These are phyloP conservation scores for Pyrenophora graminea DNA, from an alignment of 2,329 filamentous ascomycete species.

Conservation along the genomic window DNA sequence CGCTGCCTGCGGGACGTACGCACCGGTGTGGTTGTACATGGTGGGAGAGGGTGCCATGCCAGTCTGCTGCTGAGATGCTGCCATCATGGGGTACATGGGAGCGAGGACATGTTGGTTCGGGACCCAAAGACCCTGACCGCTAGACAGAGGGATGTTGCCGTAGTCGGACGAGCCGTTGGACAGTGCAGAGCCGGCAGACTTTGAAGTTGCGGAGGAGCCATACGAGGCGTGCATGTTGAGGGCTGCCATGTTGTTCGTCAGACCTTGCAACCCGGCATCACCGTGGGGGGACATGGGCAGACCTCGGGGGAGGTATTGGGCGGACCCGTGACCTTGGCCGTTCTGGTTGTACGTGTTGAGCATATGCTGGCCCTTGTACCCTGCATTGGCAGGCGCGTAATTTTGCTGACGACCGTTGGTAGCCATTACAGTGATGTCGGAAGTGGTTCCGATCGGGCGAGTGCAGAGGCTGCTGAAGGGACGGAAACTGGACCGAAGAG, in stretches of 20 bases:
- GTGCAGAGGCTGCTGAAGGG: conserved; percentile 1
- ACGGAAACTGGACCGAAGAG: conserved; percentile 1
- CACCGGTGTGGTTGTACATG: conserved; percentile 53
- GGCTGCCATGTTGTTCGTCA: conserved; percentile 43
- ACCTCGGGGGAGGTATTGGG: conserved; percentile 44
- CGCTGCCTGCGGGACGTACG: conserved; percentile 50
- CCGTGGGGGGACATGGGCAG: conserved; percentile 39
- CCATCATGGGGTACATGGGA: conserved; percentile 43
- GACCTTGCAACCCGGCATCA: conserved; percentile 38
- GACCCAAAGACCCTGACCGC: conserved; percentile 46
- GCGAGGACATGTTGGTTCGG: conserved; percentile 43
- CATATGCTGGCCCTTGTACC: conserved; percentile 42
- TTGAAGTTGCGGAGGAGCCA: conserved; percentile 37
- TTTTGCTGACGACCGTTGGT: conserved; percentile 39
- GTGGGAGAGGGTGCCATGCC: conserved; percentile 42
- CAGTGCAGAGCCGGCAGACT: conserved; percentile 39
- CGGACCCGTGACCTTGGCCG: conserved; percentile 36
- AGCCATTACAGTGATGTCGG: conserved; percentile 26
- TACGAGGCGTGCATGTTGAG: conserved; percentile 45
- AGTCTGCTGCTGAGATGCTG: conserved; percentile 37
- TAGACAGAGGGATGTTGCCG: conserved; percentile 36
- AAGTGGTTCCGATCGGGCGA: conserved; percentile 1
- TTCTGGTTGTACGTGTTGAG: conserved; percentile 35
- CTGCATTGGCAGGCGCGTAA: conserved; percentile 29
- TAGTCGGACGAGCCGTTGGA: conserved; percentile 43